These are phyloP conservation scores for Exophiala bonariae DNA, from an alignment of 2,329 filamentous ascomycete genomes.

Conservation along the genomic window DNA sequence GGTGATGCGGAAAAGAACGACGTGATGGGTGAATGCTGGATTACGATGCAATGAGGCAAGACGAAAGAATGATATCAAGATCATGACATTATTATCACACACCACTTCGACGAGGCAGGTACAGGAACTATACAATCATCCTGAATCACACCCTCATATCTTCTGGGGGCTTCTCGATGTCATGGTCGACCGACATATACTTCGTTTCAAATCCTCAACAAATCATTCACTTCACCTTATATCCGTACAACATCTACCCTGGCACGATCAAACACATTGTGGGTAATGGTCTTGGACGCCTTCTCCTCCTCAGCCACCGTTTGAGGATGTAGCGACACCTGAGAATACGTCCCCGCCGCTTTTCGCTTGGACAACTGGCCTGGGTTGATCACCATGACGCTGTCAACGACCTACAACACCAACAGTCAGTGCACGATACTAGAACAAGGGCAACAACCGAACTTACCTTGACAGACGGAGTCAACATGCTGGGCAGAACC, in stretches of 20 bases:
- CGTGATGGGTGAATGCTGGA: neutral
- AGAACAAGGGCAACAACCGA: neutral
- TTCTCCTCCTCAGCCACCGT: conserved; percentile 59
- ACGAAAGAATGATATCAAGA: neutral
- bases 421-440: neutral
- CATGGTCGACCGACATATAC: too few species aligned
- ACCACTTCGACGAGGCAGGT: neutral
- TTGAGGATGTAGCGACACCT: conserved; percentile 72
- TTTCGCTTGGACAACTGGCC: conserved; percentile 82
- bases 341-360: conserved; percentile 81
- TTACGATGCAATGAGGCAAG: neutral
- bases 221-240: conserved; percentile 8
- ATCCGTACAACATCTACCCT: conserved; percentile 87
- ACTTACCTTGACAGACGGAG: conserved; percentile 82
- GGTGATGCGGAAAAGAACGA: conserved; percentile 8
- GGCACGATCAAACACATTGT: conserved; percentile 78
- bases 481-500: conserved; percentile 77
- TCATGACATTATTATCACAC: neutral
- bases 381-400: conserved; percentile 86
- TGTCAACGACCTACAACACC: conserved; percentile 75
- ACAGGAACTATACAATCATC: too few species aligned
- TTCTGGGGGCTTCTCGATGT: too few species aligned
- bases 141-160: too few species aligned
- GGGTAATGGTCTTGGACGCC: conserved; percentile 61
- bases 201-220: neutral